Conservation (phyloP, 2,329 filamentous ascomycete genomes). For the Trichoderma harzianum region DNA sequence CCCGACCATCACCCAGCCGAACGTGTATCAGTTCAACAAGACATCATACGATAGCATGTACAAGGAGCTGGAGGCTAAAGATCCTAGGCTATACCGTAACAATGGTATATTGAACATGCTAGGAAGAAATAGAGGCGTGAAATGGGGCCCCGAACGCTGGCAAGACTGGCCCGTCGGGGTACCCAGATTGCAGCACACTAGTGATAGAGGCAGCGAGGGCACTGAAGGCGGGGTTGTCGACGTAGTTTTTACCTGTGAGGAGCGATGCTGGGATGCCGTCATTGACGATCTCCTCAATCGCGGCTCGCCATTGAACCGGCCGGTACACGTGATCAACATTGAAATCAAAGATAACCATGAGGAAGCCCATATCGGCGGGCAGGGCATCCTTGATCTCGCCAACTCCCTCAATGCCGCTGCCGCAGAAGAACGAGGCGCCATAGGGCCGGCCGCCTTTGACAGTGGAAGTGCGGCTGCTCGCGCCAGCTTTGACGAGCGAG, state of each 20-base stretch:
- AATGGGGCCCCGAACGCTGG: slow-evolving; percentile 95
- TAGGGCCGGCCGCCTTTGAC: slow-evolving; percentile 66
- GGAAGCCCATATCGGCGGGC: slow-evolving; percentile 85
- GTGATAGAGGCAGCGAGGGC: slow-evolving; percentile 73
- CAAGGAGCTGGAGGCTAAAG: slow-evolving; percentile 82
- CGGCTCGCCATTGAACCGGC: slow-evolving; percentile 81
- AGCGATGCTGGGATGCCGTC: slow-evolving; percentile 97
- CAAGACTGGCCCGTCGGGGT: slow-evolving; percentile 93
- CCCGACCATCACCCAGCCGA: slow-evolving; percentile 86
- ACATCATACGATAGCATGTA: slow-evolving; percentile 95
- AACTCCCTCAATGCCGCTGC: slow-evolving; percentile 80
- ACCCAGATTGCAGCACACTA: slow-evolving; percentile 71
- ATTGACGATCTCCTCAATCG: slow-evolving; percentile 87
- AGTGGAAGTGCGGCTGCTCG: slow-evolving; percentile 64
- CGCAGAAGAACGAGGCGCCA: slow-evolving; percentile 66
- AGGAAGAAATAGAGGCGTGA: slow-evolving; percentile 83
- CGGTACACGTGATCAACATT: slow-evolving; percentile 96
- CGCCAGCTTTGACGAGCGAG: slow-evolving; percentile 82
- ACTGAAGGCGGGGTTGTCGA: slow-evolving; percentile 89
- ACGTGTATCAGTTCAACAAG: slow-evolving; percentile 97
- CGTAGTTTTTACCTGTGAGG: slow-evolving; percentile 94
- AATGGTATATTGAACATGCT: slow-evolving; percentile 97
- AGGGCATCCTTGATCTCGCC: slow-evolving; percentile 88
- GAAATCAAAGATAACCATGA: slow-evolving; percentile 99
- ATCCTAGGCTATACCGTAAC: slow-evolving; percentile 79